Conservation (phyloP, 2,329 filamentous ascomycete genomes). For the Emergomyces africanus region DNA sequence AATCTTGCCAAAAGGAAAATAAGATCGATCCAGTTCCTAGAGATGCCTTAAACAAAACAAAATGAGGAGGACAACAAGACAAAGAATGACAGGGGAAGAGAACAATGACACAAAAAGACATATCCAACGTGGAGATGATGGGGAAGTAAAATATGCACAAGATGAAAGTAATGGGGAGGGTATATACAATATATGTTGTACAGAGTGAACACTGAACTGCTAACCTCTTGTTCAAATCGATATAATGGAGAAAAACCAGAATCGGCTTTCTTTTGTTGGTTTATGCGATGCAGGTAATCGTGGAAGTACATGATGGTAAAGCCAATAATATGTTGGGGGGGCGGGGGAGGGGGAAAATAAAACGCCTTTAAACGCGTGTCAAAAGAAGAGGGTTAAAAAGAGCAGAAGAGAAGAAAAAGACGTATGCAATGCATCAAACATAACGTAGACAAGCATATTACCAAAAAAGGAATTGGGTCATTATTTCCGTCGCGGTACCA, state of each 20-base stretch:
- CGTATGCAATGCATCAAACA: background rate
- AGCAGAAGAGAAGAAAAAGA: background rate
- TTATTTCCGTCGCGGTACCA: conserved; percentile 28
- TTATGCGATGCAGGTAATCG: background rate
- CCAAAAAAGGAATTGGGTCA: background rate
- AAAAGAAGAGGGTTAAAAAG: background rate
- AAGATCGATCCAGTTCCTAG: background rate
- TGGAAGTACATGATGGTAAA: background rate
- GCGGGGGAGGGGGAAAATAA: background rate
- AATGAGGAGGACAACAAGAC: background rate
- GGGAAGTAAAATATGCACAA: background rate
- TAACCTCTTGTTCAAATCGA: background rate
- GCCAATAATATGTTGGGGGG: background rate
- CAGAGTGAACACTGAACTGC: background rate
- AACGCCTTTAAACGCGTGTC: background rate
- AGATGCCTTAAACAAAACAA: background rate
- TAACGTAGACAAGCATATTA: background rate
- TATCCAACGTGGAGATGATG: background rate
- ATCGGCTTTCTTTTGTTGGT: background rate
- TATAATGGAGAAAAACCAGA: background rate
- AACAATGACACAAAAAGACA: background rate
- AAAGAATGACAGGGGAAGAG: background rate
- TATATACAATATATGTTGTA: conserved; percentile 1
- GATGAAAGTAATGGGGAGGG: background rate
- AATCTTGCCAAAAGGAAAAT: background rate